Evolutionary conservation across 148 eudicot genomes (phyloP), one percentile per base, ranked within the genome.

Genomic region (Vaccinium vitisidaea): DNA sequence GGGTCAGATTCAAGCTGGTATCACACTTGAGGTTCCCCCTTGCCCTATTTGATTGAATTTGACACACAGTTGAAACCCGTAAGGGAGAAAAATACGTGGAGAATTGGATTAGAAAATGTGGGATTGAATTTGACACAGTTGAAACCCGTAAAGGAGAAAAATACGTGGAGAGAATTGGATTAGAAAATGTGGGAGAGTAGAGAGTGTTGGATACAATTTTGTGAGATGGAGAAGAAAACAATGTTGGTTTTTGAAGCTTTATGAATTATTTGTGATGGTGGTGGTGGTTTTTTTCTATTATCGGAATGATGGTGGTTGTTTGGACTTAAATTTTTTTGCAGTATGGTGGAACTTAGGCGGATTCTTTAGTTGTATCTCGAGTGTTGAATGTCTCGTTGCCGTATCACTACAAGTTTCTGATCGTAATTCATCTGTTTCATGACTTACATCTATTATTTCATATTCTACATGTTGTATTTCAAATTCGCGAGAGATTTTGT

Each of bases 1-100:
- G 99, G 99, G 99, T 52, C 95, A 95, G 84, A 97, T 97, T 88
- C 98, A 95, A 86, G 95, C 94, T 15, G 99, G 99, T 80, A 89
- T 56, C 6, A 94, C 98, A 1, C 91, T 97, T 3, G 98, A 97
- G 46, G 90, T 95, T 84, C 99, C 99, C 77, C 92, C 96, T n/a
- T 91, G 93, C 84, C 96, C 98, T n/a, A 88, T 95, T 70, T 94
- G 89, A 96, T 86, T 87, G 87, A 85, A 83, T 70, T 49, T 6
- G n/a, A 63, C 52, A 58, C 52, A 54, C 32, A 48, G 32, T 50
- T 82, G 80, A 56, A 80, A 11, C 73, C 19, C 75, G 19, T 32
- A 49, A 81, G 78, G 46, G 25, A 71, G 14, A 16, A 71, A 19
- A 13, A 85, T 83, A 32, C 16, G 6, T n/a, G 30, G 58, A 78